phyloP scores from a whole-genome alignment of 2,329 filamentous ascomycete species.

The Fusarium sp. region DNA sequence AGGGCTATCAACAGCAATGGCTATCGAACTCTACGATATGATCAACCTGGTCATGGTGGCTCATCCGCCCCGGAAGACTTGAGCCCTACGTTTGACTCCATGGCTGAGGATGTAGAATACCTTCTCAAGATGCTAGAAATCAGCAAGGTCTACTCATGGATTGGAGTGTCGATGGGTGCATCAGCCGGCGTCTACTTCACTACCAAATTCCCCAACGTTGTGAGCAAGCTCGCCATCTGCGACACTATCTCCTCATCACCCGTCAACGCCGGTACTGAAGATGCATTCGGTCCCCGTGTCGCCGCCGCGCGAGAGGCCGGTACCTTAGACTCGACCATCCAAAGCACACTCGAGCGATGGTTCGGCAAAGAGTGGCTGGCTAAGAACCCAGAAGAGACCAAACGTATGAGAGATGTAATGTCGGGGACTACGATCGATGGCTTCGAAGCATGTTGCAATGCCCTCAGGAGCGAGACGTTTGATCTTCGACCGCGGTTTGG shows the following conservation, averaged over 20 bases:
- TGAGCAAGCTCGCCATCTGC: conserved; percentile 56
- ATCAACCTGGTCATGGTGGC: conserved; percentile 59
- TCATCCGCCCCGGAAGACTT: conserved; percentile 54
- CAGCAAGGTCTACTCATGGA: conserved; percentile 55
- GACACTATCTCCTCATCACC: conserved; percentile 58
- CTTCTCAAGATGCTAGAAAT: conserved; percentile 53
- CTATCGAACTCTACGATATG: conserved; percentile 59
- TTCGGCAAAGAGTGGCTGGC: conserved; percentile 56
- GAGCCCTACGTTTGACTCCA: conserved; percentile 56
- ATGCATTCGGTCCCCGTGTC: conserved; percentile 55
- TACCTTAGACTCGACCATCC: conserved; percentile 50
- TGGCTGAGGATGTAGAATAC: conserved; percentile 55
- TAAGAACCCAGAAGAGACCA: conserved; percentile 53
- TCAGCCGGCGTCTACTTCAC: conserved; percentile 57
- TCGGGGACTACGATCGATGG: conserved; percentile 55
- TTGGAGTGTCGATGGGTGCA: conserved; percentile 62
- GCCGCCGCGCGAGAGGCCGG: conserved; percentile 52
- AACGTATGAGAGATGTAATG: conserved; percentile 55
- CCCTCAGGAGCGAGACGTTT: conserved; percentile 54
- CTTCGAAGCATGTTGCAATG: conserved; percentile 58
- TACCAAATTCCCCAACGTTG: conserved; percentile 54
- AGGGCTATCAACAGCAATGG: conserved; percentile 51
- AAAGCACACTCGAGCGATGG: conserved; percentile 57
- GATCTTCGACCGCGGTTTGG: conserved; percentile 55
- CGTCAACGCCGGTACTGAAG: conserved; percentile 52